Evolutionary conservation across 2,329 filamentous ascomycete species (phyloP), one percentile per base, ranked within the genome.

Genomic region (Dryadomyces quercus-mongolicae): DNA sequence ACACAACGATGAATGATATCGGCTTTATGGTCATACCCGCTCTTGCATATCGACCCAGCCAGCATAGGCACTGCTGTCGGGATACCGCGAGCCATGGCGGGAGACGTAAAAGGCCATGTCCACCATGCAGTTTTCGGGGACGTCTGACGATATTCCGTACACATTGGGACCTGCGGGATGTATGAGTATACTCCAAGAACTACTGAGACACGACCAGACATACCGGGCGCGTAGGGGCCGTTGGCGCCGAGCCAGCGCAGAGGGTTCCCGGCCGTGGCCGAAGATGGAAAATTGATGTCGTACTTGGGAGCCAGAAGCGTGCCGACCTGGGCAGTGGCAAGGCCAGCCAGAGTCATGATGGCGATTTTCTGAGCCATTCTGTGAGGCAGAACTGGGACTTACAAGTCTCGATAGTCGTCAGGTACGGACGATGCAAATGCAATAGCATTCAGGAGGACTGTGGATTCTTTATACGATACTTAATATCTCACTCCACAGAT

Each of bases 11-110:
- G 8, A 31, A 31, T 31, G 25, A 8, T 31, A 8, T 31, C 25
- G 25, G 8, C 8, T 5, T 5, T 31, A 31, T 31, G 25, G 25
- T 8, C 66, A 56, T 58, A 75, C 72, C 55, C 71, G 68, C 2
- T 68, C 59, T 45, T 70, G 65, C 66, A 77, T 70, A 5, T 69
- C 68, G 2, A 72, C 64, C 82, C 82, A 86, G 48, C 72, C 71
- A 5, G 69, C 67, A 56, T 84, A 83, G 5, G 82, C 80, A 4
- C 80, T 78, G 1, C 67, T 67, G 58, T 84, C 82, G 0, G 81
- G 81, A 61, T 77, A 86, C 45, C 81, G 72, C 45, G 78, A 82
- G 18, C 82, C 82, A 67, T 84, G 82, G 18, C 81, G 75, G 2
- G 74, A 71, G 38, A 81, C 67, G 57, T 81, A 84, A 5, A 78